phyloP scores from a whole-genome alignment of 2,329 filamentous ascomycete species.

The Dactylellina parvicollis region DNA sequence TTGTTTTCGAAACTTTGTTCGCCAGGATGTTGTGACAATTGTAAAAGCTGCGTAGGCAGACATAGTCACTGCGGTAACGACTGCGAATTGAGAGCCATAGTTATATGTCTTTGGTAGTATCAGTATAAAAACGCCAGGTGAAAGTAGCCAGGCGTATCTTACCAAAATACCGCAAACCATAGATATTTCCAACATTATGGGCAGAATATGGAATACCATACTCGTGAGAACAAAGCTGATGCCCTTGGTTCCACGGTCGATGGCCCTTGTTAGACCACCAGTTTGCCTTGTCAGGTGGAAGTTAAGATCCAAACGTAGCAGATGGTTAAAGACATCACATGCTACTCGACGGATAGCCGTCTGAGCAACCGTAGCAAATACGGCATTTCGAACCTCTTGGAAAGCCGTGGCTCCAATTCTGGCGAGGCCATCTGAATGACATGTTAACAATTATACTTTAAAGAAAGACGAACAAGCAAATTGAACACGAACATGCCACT shows the following conservation, averaged over 20 bases:
- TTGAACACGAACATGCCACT: slow-evolving; percentile 74
- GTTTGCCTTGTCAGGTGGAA: slow-evolving; percentile 96
- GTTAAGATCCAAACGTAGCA: slow-evolving; percentile 86
- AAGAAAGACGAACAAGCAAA: not conserved
- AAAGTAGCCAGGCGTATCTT: slow-evolving; percentile 55
- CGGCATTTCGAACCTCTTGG: slow-evolving; percentile 92
- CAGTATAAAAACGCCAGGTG: slow-evolving; percentile 53
- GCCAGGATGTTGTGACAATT: slow-evolving; percentile 94
- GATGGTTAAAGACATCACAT: slow-evolving; percentile 88
- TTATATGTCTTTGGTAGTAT: slow-evolving; percentile 75
- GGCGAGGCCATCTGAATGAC: slow-evolving; percentile 76
- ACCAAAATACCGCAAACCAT: slow-evolving; percentile 93
- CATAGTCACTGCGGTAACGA: slow-evolving; percentile 91
- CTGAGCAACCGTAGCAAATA: slow-evolving; percentile 96
- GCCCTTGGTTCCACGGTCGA: slow-evolving; percentile 96
- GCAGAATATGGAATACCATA: slow-evolving; percentile 98
- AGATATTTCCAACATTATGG: slow-evolving; percentile 90
- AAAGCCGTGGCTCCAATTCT: slow-evolving; percentile 89
- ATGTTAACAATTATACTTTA: slow-evolving; percentile 23
- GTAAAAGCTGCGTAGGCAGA: slow-evolving; percentile 94
- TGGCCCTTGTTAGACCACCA: slow-evolving; percentile 89
- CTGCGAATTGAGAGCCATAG: slow-evolving; percentile 89
- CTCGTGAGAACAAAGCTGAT: slow-evolving; percentile 97
- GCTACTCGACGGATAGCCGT: slow-evolving; percentile 94
- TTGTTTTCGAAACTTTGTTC: slow-evolving; percentile 93